Percentiles rank a stretch among this genome's conserved stretches.
Conservation (phyloP, 306 rosid species). For the Boehmeria nivea region DNA sequence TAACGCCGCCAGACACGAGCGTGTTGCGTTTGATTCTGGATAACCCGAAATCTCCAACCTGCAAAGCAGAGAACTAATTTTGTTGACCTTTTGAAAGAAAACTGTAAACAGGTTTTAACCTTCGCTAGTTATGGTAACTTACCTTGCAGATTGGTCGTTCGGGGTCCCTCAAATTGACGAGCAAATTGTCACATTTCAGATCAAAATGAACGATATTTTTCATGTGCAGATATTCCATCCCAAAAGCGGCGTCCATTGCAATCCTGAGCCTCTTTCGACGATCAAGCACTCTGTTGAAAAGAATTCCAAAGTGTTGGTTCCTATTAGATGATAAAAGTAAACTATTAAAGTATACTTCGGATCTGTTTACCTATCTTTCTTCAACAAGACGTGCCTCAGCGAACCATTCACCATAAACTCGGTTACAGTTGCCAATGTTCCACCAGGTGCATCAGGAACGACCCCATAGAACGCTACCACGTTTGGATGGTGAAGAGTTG, state of each 20-base stretch:
- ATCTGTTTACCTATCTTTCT: conserved; percentile 58
- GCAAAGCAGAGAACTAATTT: conserved; percentile 20
- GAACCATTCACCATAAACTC: conserved; percentile 98
- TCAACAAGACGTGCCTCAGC: conserved; percentile 68
- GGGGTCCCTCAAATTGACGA: conserved; percentile 85
- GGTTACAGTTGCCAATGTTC: conserved; percentile 81
- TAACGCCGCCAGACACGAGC: conserved; percentile 83
- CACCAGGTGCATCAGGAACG: conserved; percentile 82
- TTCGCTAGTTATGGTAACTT: conserved; percentile 8
- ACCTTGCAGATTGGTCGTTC: conserved; percentile 96
- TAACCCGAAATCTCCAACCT: conserved; percentile 95
- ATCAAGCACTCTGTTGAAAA: conserved; percentile 68
- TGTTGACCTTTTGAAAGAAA: conserved; percentile 10
- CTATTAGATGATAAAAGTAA: conserved; percentile 1
- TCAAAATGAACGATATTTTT: conserved; percentile 93
- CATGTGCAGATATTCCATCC: conserved; percentile 96
- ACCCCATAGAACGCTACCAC: conserved; percentile 94
- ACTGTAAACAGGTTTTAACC: not conserved
- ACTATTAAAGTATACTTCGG: conserved; percentile 6
- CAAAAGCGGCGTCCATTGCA: conserved; percentile 93
- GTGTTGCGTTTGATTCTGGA: conserved; percentile 89
- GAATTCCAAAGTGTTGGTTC: conserved; percentile 19
- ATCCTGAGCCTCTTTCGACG: conserved; percentile 75
- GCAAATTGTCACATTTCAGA: conserved; percentile 90
- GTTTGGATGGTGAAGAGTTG: conserved; percentile 97